Conservation (phyloP, 257 asterid species). For the Echites panduratus region DNA sequence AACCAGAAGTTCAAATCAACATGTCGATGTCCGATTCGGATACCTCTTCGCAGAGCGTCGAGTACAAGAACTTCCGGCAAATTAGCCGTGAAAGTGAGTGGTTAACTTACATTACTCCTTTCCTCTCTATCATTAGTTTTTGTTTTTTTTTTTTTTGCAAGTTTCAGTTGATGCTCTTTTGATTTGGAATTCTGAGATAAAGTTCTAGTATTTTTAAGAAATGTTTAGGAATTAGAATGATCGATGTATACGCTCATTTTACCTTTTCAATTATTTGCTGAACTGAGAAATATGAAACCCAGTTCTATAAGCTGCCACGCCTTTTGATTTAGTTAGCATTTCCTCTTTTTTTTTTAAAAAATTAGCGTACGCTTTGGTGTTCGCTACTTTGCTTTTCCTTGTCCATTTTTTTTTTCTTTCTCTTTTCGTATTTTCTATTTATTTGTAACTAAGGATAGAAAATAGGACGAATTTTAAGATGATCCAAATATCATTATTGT, state of each 20-base stretch:
- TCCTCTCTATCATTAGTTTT: not conserved
- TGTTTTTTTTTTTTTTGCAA: conserved; percentile 1
- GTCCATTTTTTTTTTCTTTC: too few relatives aligned
- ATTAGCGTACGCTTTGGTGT: not conserved
- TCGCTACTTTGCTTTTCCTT: too few relatives aligned
- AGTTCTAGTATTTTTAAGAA: not conserved
- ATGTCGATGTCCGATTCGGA: conserved; percentile 68
- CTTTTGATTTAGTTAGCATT: not conserved
- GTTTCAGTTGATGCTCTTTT: not conserved
- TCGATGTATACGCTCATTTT: conserved; percentile 4
- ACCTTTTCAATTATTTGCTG: conserved; percentile 8
- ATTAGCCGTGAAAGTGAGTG: conserved; percentile 56
- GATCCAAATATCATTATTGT: not conserved
- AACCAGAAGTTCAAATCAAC: not conserved
- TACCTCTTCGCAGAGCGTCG: conserved; percentile 55
- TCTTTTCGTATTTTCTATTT: not conserved
- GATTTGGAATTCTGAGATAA: not conserved
- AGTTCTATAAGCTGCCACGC: not conserved
- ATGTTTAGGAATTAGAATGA: not conserved
- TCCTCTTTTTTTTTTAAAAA: not conserved
- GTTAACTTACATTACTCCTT: not conserved
- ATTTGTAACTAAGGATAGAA: not conserved
- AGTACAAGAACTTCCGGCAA: conserved; percentile 52
- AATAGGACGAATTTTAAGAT: not conserved
- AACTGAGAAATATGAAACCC: conserved; percentile 4